These are phyloP conservation scores for Pleurotus platypus DNA, from an alignment of 768 basidiomycete species.

Conservation along the genomic window DNA sequence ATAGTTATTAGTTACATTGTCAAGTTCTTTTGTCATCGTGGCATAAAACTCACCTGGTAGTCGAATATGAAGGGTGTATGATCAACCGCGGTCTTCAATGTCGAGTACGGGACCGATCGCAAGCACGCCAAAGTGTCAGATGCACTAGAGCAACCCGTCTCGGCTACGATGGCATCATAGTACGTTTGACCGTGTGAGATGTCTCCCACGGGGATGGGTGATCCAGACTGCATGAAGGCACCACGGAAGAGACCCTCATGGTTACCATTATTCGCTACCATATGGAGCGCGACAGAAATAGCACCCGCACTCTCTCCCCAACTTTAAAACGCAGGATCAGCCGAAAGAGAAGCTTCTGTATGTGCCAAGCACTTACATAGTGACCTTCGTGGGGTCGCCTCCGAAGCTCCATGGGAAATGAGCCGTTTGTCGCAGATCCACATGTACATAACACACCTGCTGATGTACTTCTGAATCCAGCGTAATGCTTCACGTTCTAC, in stretches of 20 bases:
- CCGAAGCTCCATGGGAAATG: constrained; percentile 41
- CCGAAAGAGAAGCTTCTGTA: too few relatives aligned
- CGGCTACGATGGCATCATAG: constrained; percentile 37
- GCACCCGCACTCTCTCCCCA: constrained; percentile 57
- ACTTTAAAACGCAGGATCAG: constrained; percentile 18
- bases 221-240: constrained; percentile 43
- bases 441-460: neutral
- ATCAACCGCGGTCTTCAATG: constrained; percentile 26
- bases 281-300: constrained; percentile 39
- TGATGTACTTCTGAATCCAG: constrained; percentile 63
- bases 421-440: neutral
- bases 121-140: constrained; percentile 40
- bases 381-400: constrained; percentile 39
- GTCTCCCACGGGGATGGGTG: constrained; percentile 27
- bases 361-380: constrained; percentile 18
- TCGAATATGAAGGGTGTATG: constrained; percentile 20
- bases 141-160: constrained; percentile 29
- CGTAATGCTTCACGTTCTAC: constrained; percentile 50
- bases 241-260: constrained; percentile 36
- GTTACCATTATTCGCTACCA: constrained; percentile 36
- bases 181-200: constrained; percentile 27
- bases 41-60: constrained; percentile 17
- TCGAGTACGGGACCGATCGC: constrained; percentile 27
- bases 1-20: constrained; percentile 10
- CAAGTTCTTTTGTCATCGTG: neutral